phyloP scores from a whole-genome alignment of 345 rosid species.

The Eucalyptus sideroxylon region DNA sequence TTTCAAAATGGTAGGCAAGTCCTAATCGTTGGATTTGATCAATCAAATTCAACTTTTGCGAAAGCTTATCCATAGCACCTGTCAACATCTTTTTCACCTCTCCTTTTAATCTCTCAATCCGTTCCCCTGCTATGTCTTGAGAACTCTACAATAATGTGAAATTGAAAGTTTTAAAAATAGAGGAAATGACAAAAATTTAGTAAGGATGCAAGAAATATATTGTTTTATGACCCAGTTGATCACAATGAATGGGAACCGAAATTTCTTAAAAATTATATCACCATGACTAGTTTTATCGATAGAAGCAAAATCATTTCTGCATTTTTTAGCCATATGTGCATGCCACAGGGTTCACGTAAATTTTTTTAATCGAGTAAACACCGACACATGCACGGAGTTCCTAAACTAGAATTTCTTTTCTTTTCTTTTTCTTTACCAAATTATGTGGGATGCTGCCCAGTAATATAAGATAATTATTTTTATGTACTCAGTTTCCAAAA shows the following conservation, averaged over 20 bases:
- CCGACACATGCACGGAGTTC: background rate
- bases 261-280: background rate
- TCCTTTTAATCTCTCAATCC: background rate
- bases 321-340: background rate
- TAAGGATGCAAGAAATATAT: background rate
- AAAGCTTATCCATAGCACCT: background rate
- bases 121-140: background rate
- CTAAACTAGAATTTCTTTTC: background rate
- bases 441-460: background rate
- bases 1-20: background rate
- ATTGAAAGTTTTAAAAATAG: background rate
- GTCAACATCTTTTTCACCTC: background rate
- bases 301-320: background rate
- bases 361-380: background rate
- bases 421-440: background rate
- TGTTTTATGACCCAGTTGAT: background rate
- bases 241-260: background rate
- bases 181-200: background rate
- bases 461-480: background rate
- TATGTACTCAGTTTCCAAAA: background rate
- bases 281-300: background rate
- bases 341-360: background rate
- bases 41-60: background rate
- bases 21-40: background rate
- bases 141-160: background rate